Conservation (phyloP, 192 early-diverging fungal species). For the Backusella sp. region DNA sequence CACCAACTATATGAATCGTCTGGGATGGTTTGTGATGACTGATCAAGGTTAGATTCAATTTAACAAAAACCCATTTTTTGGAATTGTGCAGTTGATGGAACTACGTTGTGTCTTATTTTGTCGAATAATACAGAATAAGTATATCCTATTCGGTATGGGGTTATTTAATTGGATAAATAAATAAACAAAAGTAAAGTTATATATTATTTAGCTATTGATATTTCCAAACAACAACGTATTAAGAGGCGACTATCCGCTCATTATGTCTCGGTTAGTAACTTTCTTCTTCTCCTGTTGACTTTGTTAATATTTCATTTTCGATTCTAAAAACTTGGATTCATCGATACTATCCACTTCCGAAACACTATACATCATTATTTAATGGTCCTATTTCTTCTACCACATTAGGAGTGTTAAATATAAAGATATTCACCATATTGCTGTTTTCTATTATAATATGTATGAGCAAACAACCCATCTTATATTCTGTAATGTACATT, state of each 20-base stretch:
- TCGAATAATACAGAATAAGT: neutral
- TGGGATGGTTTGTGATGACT: neutral
- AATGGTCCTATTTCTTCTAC: too few relatives aligned
- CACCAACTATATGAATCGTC: too few relatives aligned
- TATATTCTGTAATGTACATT: too few relatives aligned
- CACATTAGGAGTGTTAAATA: too few relatives aligned
- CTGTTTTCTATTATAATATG: too few relatives aligned
- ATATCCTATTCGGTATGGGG: neutral
- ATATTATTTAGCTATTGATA: too few relatives aligned
- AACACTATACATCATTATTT: too few relatives aligned
- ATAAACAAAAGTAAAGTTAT: neutral
- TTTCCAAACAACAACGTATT: neutral
- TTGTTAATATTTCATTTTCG: neutral
- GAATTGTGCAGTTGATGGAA: neutral
- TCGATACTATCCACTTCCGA: too few relatives aligned
- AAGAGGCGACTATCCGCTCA: neutral
- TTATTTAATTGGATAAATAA: neutral
- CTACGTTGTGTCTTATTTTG: neutral
- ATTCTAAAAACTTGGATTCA: too few relatives aligned
- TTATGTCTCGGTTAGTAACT: neutral
- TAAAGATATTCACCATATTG: too few relatives aligned
- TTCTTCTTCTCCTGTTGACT: neutral
- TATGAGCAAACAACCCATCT: too few relatives aligned
- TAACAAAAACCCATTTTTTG: neutral
- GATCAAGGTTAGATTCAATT: neutral